Conservation (phyloP, 306 rosid genomes). For the Vicia sativa region DNA sequence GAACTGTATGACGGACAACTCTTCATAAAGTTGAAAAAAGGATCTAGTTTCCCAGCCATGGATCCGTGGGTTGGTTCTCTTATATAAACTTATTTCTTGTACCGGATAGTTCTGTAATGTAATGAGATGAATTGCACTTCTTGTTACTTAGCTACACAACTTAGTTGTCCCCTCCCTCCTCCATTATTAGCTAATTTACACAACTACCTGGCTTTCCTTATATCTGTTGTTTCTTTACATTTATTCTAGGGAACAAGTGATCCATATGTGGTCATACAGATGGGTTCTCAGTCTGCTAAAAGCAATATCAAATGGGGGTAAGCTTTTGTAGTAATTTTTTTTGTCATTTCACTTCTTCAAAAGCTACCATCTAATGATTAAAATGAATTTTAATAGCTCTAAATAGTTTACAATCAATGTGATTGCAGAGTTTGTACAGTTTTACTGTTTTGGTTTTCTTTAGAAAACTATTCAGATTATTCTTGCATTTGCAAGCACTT, state of each 20-base stretch:
- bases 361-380: conserved; percentile 21
- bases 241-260: conserved; percentile 84
- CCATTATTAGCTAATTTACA: conserved; percentile 1
- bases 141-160: neutral
- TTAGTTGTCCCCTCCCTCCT: no score
- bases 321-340: conserved; percentile 35
- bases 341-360: conserved; percentile 25
- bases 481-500: conserved; percentile 18
- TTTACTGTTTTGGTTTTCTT: conserved; percentile 12
- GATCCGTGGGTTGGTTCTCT: conserved; percentile 80
- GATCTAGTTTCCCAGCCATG: conserved; percentile 80
- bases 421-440: conserved; percentile 4
- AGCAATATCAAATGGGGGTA: conserved; percentile 95
- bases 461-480: conserved; percentile 12
- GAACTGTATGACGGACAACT: conserved; percentile 87
- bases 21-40: conserved; percentile 77
- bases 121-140: conserved; percentile 14
- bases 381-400: conserved; percentile 10
- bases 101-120: conserved; percentile 26
- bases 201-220: conserved; percentile 16
- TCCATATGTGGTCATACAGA: conserved; percentile 80
- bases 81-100: conserved; percentile 21
- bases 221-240: conserved; percentile 16
- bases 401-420: conserved; percentile 22
- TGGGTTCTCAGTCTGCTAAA: conserved; percentile 82